Conservation (phyloP, 495 filamentous ascomycete genomes). For the Bryoglossum gracile region DNA sequence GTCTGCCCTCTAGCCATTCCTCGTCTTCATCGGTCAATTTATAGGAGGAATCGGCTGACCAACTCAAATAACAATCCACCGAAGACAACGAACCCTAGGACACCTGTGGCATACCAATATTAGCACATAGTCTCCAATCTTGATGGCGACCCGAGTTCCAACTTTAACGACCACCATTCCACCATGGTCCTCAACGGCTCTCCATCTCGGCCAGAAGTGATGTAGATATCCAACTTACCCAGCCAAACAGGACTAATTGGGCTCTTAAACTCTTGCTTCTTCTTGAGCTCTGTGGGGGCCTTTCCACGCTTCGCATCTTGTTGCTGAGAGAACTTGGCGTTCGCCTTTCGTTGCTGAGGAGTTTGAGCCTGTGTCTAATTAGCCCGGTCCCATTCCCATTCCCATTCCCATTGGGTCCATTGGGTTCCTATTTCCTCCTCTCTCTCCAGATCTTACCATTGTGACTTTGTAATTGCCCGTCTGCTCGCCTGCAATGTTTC, state of each 20-base stretch:
- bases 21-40: no score
- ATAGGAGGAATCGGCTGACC: conserved; percentile 65
- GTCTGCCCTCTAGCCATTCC: no score
- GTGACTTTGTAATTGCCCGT: no score
- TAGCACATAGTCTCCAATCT: not conserved
- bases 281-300: conserved; percentile 60
- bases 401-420: not conserved
- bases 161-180: no score
- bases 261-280: conserved; percentile 54
- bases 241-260: conserved; percentile 78
- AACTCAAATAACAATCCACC: conserved; percentile 81
- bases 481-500: no score
- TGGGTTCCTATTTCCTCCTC: not conserved
- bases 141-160: no score
- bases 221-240: no score
- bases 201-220: no score
- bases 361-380: conserved; percentile 71
- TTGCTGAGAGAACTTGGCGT: conserved; percentile 73
- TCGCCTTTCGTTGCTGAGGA: conserved; percentile 82
- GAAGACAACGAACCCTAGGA: conserved; percentile 77
- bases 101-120: conserved; percentile 36
- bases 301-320: conserved; percentile 81
- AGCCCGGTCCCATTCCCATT: not conserved
- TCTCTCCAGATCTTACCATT: conserved; percentile 7
- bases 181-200: no score